These are phyloP conservation scores for Pleurotus salmoneostramineus DNA, from an alignment of 768 basidiomycete genomes.

Conservation along the genomic window DNA sequence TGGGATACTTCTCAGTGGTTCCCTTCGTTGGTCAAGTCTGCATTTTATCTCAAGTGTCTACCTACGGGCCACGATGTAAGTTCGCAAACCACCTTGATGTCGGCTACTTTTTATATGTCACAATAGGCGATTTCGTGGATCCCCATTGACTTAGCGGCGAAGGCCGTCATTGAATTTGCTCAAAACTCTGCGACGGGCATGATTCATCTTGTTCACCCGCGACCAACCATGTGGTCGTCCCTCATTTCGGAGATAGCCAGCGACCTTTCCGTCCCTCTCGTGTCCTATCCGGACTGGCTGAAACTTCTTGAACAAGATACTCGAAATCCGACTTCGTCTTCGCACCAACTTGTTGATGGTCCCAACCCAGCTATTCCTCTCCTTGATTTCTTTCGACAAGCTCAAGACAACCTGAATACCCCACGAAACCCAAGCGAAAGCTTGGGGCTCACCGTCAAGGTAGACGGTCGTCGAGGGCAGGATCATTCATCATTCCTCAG, in stretches of 20 bases:
- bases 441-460: background rate
- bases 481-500: background rate
- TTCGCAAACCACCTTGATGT: background rate
- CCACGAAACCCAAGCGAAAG: background rate
- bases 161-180: slow-evolving; percentile 23
- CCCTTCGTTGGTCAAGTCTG: slow-evolving; percentile 28
- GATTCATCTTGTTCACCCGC: slow-evolving; percentile 26
- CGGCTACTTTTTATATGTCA: background rate
- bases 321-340: background rate
- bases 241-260: slow-evolving; percentile 14
- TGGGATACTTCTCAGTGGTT: slow-evolving; percentile 41
- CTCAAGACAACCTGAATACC: background rate
- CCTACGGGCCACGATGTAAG: slow-evolving; percentile 25
- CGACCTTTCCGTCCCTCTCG: slow-evolving; percentile 20
- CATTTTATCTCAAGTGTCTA: slow-evolving; percentile 20
- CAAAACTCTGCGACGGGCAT: slow-evolving; percentile 10
- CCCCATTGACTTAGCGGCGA: slow-evolving; percentile 22
- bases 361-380: background rate
- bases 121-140: slow-evolving; percentile 21
- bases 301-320: slow-evolving; percentile 15
- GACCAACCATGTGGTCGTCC: slow-evolving; percentile 21
- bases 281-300: slow-evolving; percentile 27
- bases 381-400: background rate
- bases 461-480: background rate
- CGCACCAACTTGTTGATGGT: background rate